Conservation (phyloP, 495 filamentous ascomycete species). For the Aspergillus cristatus region DNA sequence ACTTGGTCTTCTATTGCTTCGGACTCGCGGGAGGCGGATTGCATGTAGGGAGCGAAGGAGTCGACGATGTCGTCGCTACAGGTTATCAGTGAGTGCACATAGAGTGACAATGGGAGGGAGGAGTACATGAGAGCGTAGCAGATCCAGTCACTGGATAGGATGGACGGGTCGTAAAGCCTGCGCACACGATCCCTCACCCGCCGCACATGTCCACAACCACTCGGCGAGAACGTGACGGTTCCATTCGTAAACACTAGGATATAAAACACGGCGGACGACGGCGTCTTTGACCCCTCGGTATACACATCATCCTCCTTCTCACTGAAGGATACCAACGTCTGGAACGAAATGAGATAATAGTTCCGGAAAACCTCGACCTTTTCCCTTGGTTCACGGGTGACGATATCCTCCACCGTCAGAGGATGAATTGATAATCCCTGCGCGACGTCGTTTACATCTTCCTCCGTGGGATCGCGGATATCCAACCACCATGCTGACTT, state of each 20-base stretch:
- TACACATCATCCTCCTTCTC: constrained; percentile 42
- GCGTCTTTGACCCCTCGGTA: constrained; percentile 27
- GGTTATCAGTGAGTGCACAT: background rate
- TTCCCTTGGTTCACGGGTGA: constrained; percentile 80
- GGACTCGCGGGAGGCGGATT: constrained; percentile 65
- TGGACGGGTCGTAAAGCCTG: constrained; percentile 74
- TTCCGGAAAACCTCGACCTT: constrained; percentile 91
- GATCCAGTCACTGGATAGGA: constrained; percentile 87
- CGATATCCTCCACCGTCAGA: constrained; percentile 84
- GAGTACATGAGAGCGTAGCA: constrained; percentile 87
- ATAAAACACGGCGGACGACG: constrained; percentile 78
- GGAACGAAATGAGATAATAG: constrained; percentile 93
- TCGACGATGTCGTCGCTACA: constrained; percentile 87
- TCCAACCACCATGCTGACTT: constrained; percentile 96
- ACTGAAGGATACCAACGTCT: constrained; percentile 63
- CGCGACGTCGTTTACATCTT: constrained; percentile 69
- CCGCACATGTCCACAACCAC: constrained; percentile 61
- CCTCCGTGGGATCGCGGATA: constrained; percentile 70
- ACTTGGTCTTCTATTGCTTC: constrained; percentile 89
- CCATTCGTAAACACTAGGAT: constrained; percentile 91
- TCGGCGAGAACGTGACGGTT: constrained; percentile 80
- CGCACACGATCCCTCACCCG: constrained; percentile 78
- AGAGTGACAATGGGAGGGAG: constrained; percentile 5
- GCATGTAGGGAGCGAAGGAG: constrained; percentile 73
- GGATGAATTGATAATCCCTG: constrained; percentile 83